Percentiles rank a stretch among this genome's conserved stretches.
Evolutionary conservation across 352 stramenopile genomes (phyloP).

Genomic region (Elongisporangium undulatum): DNA sequence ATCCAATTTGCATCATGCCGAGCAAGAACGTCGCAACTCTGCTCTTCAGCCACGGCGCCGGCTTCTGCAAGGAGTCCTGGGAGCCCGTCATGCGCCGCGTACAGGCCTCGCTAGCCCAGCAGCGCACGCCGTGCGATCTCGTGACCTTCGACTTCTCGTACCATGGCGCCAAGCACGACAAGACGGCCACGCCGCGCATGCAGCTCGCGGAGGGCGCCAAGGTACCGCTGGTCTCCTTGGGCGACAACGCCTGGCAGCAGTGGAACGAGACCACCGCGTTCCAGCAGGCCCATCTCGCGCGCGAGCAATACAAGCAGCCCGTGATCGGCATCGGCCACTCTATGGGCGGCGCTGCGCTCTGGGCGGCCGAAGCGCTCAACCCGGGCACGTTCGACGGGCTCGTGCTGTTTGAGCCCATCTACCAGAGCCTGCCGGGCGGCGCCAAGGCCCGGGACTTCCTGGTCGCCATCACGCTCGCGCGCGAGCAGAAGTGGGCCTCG

Average conservation of each 20-base stretch:
- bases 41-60: constrained; percentile 27
- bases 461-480: constrained; percentile 24
- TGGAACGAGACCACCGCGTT: not conserved
- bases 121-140: constrained; percentile 16
- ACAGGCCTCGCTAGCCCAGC: constrained; percentile 6
- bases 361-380: constrained; percentile 25
- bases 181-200: constrained; percentile 15
- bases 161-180: constrained; percentile 31
- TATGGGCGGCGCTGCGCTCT: constrained; percentile 32
- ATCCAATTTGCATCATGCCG: not conserved
- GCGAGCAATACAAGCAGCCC: constrained; percentile 11
- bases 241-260: not conserved
- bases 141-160: constrained; percentile 32
- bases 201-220: constrained; percentile 11
- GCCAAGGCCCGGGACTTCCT: constrained; percentile 32
- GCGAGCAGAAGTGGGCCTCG: constrained; percentile 1
- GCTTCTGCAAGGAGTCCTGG: constrained; percentile 36
- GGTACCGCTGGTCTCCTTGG: not conserved
- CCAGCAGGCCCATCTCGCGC: not conserved
- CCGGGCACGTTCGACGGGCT: constrained; percentile 45
- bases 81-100: constrained; percentile 26
- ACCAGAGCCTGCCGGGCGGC: constrained; percentile 21
- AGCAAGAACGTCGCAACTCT: constrained; percentile 12
- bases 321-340: constrained; percentile 46
- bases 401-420: constrained; percentile 47